Base-by-base conservation (phyloP, 1,284 basidiomycete species). In the Boletus calvinii region DNA sequence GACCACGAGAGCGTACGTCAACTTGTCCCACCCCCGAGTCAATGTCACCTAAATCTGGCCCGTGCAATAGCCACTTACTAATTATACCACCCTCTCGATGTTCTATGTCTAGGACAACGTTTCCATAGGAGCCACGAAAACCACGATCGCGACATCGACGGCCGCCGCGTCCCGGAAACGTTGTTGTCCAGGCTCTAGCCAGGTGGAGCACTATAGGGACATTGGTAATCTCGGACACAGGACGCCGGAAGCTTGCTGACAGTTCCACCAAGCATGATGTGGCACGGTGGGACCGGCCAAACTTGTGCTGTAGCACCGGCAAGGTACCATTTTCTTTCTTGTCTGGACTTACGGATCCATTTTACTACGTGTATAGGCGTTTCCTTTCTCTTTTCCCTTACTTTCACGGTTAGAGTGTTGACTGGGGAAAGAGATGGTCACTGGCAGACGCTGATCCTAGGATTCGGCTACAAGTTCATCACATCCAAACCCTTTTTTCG, bases 31-130 rank as follows among this genome's bases (percentile, higher is more conserved):
- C n/a, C 31, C n/a, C n/a, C n/a, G n/a, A n/a, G n/a, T 15, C 30
- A 15, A 13, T 17, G 43, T 9, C 15, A 11, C 11, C 17, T 12
- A 42, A n/a, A n/a, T 30, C 22, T 34, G 8, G 6, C 9, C 8
- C 26, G 11, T 8, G 26, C 17, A 42, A 10, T 11, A n/a, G 17
- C 29, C n/a, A 31, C 8, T 24, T 29, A 8, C 32, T 43, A 31
- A 59, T 30, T 20, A 32, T 44, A 32, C 26, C 17, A 32, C 10
- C 5, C 15, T 10, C 36, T 20, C 13, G 24, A 32, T 4, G n/a
- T 34, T 40, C 32, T 36, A 43, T 18, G 36, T 40, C 39, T 4
- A 36, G 43, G 10, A 54, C 43, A 60, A 55, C 15, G 37, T 62
- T 29, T 40, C 59, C 52, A 44, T 26, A 34, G 43, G 9, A 30